Conservation (phyloP, 495 filamentous ascomycete genomes). For the Aspergillus wentii region DNA sequence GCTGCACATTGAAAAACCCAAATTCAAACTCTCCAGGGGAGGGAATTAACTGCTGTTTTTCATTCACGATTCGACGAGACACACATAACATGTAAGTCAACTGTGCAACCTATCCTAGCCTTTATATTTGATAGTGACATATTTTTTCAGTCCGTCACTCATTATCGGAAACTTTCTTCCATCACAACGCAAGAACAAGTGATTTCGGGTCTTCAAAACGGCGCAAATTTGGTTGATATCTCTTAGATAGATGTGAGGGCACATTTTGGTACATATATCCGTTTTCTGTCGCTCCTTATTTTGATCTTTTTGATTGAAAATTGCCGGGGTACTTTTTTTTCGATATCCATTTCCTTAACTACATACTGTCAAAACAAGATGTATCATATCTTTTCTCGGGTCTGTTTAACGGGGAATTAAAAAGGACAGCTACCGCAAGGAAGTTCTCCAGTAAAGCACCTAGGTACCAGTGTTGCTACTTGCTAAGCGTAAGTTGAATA, state of each 20-base stretch:
- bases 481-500: neutral
- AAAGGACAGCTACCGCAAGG: no score
- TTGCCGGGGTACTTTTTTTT: no score
- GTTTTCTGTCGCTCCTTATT: neutral
- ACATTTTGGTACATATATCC: no score
- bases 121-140: conserved; percentile 7
- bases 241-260: no score
- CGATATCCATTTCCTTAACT: no score
- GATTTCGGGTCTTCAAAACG: neutral
- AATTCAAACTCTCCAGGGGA: conserved; percentile 64
- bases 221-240: no score
- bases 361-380: no score
- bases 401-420: no score
- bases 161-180: conserved; percentile 97
- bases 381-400: no score
- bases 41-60: conserved; percentile 91
- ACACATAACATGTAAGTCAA: conserved; percentile 87
- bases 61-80: conserved; percentile 91
- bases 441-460: no score
- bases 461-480: no score
- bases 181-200: conserved; percentile 28
- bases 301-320: neutral
- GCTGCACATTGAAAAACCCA: conserved; percentile 86
- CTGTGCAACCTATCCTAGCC: neutral
- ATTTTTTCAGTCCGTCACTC: conserved; percentile 65